Percentiles rank a stretch among this genome's conserved stretches.
Evolutionary conservation across 2,329 filamentous ascomycete species (phyloP).

Genomic region (Colletotrichum zoysiae): DNA sequence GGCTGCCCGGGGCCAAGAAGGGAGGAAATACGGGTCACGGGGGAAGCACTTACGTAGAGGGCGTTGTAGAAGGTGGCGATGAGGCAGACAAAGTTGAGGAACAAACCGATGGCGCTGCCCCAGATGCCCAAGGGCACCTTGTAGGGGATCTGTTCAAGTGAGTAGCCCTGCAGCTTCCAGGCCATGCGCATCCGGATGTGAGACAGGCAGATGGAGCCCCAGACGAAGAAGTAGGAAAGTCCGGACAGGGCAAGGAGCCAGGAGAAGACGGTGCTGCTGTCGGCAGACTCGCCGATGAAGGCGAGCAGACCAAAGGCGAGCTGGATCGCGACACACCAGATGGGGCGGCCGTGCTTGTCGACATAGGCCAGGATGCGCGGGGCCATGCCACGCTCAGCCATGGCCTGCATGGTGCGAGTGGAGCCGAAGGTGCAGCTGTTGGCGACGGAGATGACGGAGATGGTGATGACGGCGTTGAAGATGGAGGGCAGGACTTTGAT

Average conservation of each 20-base stretch:
- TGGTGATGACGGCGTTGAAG: slow-evolving; percentile 64
- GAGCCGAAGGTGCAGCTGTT: slow-evolving; percentile 65
- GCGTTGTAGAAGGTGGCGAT: slow-evolving; percentile 80
- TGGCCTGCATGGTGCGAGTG: slow-evolving; percentile 64
- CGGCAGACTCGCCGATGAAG: slow-evolving; percentile 57
- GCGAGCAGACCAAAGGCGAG: slow-evolving; percentile 70
- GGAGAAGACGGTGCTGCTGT: slow-evolving; percentile 64
- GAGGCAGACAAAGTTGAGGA: slow-evolving; percentile 75
- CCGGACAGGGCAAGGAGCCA: slow-evolving; percentile 80
- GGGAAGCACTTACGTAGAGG: slow-evolving; percentile 60
- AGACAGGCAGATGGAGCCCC: slow-evolving; percentile 75
- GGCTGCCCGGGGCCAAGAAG: neutral
- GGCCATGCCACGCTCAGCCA: slow-evolving; percentile 63
- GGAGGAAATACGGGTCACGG: neutral
- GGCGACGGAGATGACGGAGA: slow-evolving; percentile 65
- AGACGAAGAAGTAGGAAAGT: slow-evolving; percentile 80
- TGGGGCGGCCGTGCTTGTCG: slow-evolving; percentile 70
- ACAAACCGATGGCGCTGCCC: slow-evolving; percentile 77
- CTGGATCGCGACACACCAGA: slow-evolving; percentile 65
- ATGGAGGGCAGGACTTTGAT: slow-evolving; percentile 64
- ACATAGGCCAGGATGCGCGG: slow-evolving; percentile 71
- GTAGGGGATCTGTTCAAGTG: slow-evolving; percentile 62
- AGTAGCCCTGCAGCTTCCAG: slow-evolving; percentile 70
- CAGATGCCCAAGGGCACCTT: slow-evolving; percentile 66
- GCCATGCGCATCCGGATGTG: slow-evolving; percentile 75